Evolutionary conservation across 2,329 filamentous ascomycete species (phyloP).

Genomic region (Samsoniella hepiali): DNA sequence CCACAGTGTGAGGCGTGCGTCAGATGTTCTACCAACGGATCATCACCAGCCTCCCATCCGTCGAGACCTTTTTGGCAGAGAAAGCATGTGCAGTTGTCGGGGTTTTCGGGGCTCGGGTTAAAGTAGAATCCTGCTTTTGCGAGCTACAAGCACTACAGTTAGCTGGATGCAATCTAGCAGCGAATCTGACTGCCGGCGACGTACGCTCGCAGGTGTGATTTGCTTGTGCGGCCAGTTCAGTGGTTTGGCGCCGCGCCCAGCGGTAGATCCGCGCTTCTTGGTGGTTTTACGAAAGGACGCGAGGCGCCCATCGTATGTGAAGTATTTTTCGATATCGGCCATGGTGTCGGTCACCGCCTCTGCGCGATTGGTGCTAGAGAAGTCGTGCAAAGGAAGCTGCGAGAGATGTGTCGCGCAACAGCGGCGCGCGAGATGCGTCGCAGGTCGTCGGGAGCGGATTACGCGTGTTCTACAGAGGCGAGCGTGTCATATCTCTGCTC

Average conservation of each 20-base stretch:
- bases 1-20: constrained; percentile 79
- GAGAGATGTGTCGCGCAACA: not conserved
- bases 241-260: constrained; percentile 47
- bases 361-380: not conserved
- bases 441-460: not conserved
- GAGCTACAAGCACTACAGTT: constrained; percentile 55
- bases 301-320: constrained; percentile 71
- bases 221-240: constrained; percentile 72
- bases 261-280: constrained; percentile 68
- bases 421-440: not conserved
- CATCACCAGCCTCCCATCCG: constrained; percentile 87
- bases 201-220: constrained; percentile 33
- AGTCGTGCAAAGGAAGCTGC: not conserved
- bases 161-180: constrained; percentile 14
- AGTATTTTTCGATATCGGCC: constrained; percentile 46
- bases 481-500: constrained; percentile 15
- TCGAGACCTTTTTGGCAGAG: constrained; percentile 80
- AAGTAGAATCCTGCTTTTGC: constrained; percentile 91
- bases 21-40: constrained; percentile 79
- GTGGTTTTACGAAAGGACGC: constrained; percentile 69
- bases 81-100: constrained; percentile 89
- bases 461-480: constrained; percentile 2
- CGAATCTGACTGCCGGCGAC: constrained; percentile 16
- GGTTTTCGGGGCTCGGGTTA: constrained; percentile 67
- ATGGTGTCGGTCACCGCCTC: constrained; percentile 24